phyloP scores from a whole-genome alignment of 805 yeast genomes.

The Candida pini region DNA sequence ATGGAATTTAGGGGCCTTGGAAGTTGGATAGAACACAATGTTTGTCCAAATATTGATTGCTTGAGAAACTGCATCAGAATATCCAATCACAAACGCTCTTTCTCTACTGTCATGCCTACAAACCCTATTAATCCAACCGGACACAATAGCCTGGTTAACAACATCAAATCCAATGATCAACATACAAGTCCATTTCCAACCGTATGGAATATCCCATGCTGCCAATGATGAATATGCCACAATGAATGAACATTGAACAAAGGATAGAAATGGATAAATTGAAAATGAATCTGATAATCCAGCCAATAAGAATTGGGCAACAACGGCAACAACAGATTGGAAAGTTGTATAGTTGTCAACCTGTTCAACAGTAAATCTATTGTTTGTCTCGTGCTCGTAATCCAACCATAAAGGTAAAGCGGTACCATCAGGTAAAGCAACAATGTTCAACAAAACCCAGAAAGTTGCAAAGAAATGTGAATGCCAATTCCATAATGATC shows the following conservation, averaged over 20 bases:
- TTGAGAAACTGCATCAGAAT: constrained; percentile 31
- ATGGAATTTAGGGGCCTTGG: constrained; percentile 34
- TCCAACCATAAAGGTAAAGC: constrained; percentile 36
- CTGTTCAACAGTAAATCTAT: constrained; percentile 28
- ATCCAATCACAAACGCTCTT: constrained; percentile 53
- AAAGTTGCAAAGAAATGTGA: constrained; percentile 48
- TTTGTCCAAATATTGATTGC: constrained; percentile 43
- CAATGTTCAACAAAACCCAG: constrained; percentile 39
- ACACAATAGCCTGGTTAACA: constrained; percentile 35
- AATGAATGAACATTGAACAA: constrained; percentile 29
- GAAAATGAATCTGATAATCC: constrained; percentile 34
- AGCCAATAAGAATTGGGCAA: constrained; percentile 34
- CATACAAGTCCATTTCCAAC: constrained; percentile 36
- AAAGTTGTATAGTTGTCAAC: constrained; percentile 37
- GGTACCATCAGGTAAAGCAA: constrained; percentile 36
- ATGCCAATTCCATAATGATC: constrained; percentile 51
- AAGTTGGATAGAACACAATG: constrained; percentile 37
- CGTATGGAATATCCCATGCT: constrained; percentile 37
- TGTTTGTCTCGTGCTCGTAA: constrained; percentile 18
- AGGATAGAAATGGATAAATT: constrained; percentile 31
- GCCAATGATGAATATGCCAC: constrained; percentile 33
- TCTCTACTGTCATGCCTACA: constrained; percentile 52
- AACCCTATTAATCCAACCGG: constrained; percentile 36
- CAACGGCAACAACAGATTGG: constrained; percentile 36
- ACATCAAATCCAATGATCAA: constrained; percentile 30